Evolutionary conservation across 169 alveolate species (phyloP).

Genomic region (Besnoitia besnoiti): DNA sequence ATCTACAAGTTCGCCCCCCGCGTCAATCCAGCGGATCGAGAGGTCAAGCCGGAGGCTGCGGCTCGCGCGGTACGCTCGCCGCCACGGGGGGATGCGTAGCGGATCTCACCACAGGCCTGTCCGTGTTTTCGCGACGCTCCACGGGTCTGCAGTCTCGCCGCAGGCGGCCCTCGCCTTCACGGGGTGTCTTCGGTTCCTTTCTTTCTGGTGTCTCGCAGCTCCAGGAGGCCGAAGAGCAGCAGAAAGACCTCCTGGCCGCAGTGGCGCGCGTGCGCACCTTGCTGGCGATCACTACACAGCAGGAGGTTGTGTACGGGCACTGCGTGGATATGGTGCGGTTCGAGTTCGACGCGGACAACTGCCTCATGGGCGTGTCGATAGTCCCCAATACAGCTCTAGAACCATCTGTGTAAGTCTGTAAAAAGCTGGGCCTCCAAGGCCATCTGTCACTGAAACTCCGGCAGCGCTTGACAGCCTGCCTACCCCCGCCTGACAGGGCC

Average conservation of each 20-base stretch:
- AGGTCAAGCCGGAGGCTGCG: not conserved
- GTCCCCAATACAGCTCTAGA: constrained; percentile 14
- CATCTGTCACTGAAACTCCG: too few relatives aligned
- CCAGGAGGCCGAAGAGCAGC: not conserved
- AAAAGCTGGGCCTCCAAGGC: not conserved
- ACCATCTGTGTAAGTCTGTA: not conserved
- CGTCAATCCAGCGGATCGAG: not conserved
- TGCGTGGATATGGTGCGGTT: not conserved
- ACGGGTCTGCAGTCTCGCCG: too few relatives aligned
- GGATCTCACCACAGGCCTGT: too few relatives aligned
- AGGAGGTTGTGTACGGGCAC: not conserved
- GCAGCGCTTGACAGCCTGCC: too few relatives aligned
- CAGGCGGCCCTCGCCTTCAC: too few relatives aligned
- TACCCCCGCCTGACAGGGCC: too few relatives aligned
- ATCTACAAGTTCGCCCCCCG: constrained; percentile 18
- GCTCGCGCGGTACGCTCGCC: not conserved
- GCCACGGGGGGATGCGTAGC: not conserved
- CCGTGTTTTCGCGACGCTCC: too few relatives aligned
- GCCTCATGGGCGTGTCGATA: constrained; percentile 10
- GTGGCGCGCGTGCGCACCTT: not conserved
- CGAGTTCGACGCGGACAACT: not conserved
- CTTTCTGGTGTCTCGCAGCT: not conserved
- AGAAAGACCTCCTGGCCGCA: not conserved
- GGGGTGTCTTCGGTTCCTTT: too few relatives aligned
- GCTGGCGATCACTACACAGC: not conserved